Evolutionary conservation across 495 filamentous ascomycete species (phyloP).

Genomic region (Filosporella fistucella): DNA sequence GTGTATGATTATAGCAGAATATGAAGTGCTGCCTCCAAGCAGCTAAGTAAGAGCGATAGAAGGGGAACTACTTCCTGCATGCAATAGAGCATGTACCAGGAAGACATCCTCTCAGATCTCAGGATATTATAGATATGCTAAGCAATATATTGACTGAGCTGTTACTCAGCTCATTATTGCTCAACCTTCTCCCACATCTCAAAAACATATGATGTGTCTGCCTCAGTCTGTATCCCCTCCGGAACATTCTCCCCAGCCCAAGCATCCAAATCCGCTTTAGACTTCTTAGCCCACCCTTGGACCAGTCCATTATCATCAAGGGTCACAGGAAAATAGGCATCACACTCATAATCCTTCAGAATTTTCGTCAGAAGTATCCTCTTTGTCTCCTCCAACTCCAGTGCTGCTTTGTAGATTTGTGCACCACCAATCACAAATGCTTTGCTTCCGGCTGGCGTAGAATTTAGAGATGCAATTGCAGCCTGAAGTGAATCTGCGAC

Average conservation of each 20-base stretch:
- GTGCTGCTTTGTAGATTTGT: slow-evolving; percentile 72
- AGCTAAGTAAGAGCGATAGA: no score
- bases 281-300: slow-evolving; percentile 43
- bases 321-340: slow-evolving; percentile 76
- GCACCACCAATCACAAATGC: slow-evolving; percentile 88
- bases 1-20: no score
- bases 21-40: no score
- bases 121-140: no score
- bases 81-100: no score
- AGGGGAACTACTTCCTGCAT: no score
- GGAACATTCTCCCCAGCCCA: slow-evolving; percentile 57
- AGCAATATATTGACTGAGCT: no score
- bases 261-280: slow-evolving; percentile 42
- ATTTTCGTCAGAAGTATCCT: slow-evolving; percentile 63
- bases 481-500: slow-evolving; percentile 43
- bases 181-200: slow-evolving; percentile 49
- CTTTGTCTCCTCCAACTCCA: slow-evolving; percentile 43
- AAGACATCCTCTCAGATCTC: no score
- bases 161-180: background rate
- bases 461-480: slow-evolving; percentile 42
- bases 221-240: slow-evolving; percentile 46
- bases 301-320: slow-evolving; percentile 33
- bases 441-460: slow-evolving; percentile 32
- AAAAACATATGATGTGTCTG: slow-evolving; percentile 56
- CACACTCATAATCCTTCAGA: slow-evolving; percentile 70